These are phyloP conservation scores for Hericium rajendrae DNA, from an alignment of 768 basidiomycete genomes.

Conservation along the genomic window DNA sequence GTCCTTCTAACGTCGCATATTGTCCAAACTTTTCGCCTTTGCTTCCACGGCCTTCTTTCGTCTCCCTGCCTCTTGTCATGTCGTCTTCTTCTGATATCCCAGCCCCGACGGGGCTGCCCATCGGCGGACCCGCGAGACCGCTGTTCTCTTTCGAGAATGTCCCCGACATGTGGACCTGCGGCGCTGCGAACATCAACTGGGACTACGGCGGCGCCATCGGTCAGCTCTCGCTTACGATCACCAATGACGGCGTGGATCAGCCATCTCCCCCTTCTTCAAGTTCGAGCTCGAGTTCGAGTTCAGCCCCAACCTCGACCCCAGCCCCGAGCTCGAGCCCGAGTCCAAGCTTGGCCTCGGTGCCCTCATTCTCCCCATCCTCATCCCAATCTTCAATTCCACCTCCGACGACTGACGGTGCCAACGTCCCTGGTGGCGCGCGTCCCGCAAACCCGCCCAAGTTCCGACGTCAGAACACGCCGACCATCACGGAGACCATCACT, in stretches of 20 bases:
- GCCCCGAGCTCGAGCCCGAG: not conserved
- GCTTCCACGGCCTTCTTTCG: too few species aligned
- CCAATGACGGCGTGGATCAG: slow-evolving; percentile 28
- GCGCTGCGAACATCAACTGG: slow-evolving; percentile 21
- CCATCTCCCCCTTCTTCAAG: slow-evolving; percentile 2
- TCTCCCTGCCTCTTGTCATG: too few species aligned
- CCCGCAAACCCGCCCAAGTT: not conserved
- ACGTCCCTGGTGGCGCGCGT: not conserved
- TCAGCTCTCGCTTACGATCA: slow-evolving; percentile 27
- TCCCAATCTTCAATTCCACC: not conserved
- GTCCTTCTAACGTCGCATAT: too few species aligned
- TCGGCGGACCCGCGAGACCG: not conserved
- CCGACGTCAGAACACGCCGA: not conserved
- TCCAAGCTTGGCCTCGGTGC: too few species aligned
- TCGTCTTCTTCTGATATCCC: not conserved
- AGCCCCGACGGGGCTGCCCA: not conserved
- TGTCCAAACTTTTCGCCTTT: too few species aligned
- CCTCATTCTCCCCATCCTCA: not conserved
- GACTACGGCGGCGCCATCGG: slow-evolving; percentile 12
- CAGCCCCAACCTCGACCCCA: slow-evolving; percentile 8
- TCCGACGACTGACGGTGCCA: slow-evolving; percentile 4
- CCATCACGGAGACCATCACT: slow-evolving; percentile 20
- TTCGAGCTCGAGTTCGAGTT: not conserved
- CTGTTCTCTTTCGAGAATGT: not conserved
- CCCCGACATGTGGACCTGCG: slow-evolving; percentile 26